These are phyloP conservation scores for Saprolegnia diclina DNA, from an alignment of 352 stramenopile genomes.

Conservation along the genomic window DNA sequence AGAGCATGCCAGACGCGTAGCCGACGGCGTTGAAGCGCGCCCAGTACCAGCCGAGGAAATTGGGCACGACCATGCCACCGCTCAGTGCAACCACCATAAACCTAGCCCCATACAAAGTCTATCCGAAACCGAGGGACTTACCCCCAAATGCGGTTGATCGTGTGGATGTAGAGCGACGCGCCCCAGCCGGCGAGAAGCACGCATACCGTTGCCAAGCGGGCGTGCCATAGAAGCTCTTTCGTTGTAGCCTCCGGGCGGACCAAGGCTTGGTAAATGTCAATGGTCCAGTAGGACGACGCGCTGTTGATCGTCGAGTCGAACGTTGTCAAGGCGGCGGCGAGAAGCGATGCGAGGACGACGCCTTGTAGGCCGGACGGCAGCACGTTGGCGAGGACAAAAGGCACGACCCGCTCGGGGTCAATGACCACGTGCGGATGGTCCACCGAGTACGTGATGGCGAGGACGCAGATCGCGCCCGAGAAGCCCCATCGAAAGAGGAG, in stretches of 20 bases:
- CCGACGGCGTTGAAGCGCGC: conserved; percentile 63
- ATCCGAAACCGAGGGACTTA: neutral
- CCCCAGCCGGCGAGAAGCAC: conserved; percentile 55
- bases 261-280: conserved; percentile 75
- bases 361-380: conserved; percentile 55
- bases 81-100: conserved; percentile 74
- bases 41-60: conserved; percentile 82
- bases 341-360: conserved; percentile 59
- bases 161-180: conserved; percentile 60
- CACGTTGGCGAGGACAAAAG: conserved; percentile 70
- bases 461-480: conserved; percentile 57
- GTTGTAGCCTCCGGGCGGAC: conserved; percentile 54
- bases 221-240: conserved; percentile 56
- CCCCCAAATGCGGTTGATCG: conserved; percentile 76
- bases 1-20: conserved; percentile 47
- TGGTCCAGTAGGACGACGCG: conserved; percentile 71
- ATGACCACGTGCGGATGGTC: conserved; percentile 39
- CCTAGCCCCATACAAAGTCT: neutral
- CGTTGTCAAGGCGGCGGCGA: conserved; percentile 67
- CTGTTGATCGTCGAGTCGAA: conserved; percentile 80
- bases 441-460: conserved; percentile 65
- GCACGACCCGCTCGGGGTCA: conserved; percentile 68
- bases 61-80: conserved; percentile 61
- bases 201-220: conserved; percentile 46
- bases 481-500: conserved; percentile 70